Base-by-base conservation (phyloP, 768 basidiomycete species). In the Paxillus rubicundulus region DNA sequence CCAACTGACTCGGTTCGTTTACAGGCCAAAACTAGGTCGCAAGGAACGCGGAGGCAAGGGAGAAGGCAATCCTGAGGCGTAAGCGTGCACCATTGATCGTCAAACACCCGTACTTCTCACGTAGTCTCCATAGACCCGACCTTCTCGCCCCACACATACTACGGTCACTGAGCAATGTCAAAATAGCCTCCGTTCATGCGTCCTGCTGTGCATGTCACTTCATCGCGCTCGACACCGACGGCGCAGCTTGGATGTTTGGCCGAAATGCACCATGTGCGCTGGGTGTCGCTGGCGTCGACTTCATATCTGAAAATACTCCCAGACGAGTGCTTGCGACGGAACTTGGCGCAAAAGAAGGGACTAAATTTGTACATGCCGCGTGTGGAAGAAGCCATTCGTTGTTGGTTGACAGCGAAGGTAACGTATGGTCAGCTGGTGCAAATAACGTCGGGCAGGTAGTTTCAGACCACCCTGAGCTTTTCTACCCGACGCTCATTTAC, bases 161-260 rank as follows among this genome's bases (percentile, higher is more conserved):
- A 16, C 89, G 96, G 52, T 90, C 92, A 1, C 75, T 98, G 30
- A 78, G 82, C 66, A 94, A 95, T 67, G 77, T 95, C 71, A 82
- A 85, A 64, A 76, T 79, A 9, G 70, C 75, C 18, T 88, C 87
- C 8, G 70, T 94, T 47, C 85, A 94, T 67, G 79, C 89, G 9
- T 87, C 88, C 2, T 89, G 88, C 60, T 79, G 74, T 9, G 82
- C 82, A 7, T 92, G 88, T 63, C 89, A 93, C 65, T 85, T 81
- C 60, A 82, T 93, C 38, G 83, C 77, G 13, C 67, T 94, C 56
- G 89, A 90, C 72, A 59, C 78, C 20, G 79, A 85, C 47, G 93
- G 92, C 7, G 77, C 81, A 36, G 96, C 93, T 9, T 94, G 92
- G 86, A 70, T 98, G 60, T 91, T 95, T 65, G 96, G 96, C 7